Evolutionary conservation across 2,329 filamentous ascomycete genomes (phyloP).

Genomic region (Fusarium sp.): DNA sequence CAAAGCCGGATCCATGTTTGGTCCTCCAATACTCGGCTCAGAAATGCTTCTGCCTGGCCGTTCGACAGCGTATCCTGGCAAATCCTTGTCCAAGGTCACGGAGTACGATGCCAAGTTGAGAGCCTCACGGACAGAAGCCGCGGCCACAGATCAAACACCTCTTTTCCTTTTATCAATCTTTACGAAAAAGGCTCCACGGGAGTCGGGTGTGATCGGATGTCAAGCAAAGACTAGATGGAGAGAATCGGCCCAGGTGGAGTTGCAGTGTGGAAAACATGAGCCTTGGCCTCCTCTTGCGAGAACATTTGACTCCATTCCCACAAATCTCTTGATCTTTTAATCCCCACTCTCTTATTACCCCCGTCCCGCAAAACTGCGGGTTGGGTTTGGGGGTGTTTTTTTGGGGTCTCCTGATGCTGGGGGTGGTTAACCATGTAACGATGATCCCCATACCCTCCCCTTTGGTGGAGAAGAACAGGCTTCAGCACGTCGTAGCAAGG

Average conservation of each 20-base stretch:
- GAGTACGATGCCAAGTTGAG: neutral
- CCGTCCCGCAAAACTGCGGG: neutral
- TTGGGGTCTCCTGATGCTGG: conserved; percentile 1
- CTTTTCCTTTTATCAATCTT: neutral
- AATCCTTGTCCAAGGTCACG: neutral
- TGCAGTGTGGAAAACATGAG: neutral
- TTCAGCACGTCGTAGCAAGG: neutral
- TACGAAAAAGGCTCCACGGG: neutral
- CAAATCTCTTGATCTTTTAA: neutral
- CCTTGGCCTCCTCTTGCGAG: neutral
- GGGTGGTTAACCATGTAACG: neutral
- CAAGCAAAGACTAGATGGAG: neutral
- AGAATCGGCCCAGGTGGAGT: conserved; percentile 5
- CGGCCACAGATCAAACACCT: neutral
- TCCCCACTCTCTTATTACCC: neutral
- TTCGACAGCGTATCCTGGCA: neutral
- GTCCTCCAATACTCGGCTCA: neutral
- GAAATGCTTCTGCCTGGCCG: conserved; percentile 5
- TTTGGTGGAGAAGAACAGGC: conserved; percentile 1
- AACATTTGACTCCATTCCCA: conserved; percentile 1
- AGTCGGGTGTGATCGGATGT: neutral
- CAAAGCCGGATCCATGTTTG: neutral
- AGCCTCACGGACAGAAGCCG: neutral
- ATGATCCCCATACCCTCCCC: neutral
- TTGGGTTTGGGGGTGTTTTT: neutral